Conservation (phyloP, 129 eudicot species). For the Oenanthe sinensis region DNA sequence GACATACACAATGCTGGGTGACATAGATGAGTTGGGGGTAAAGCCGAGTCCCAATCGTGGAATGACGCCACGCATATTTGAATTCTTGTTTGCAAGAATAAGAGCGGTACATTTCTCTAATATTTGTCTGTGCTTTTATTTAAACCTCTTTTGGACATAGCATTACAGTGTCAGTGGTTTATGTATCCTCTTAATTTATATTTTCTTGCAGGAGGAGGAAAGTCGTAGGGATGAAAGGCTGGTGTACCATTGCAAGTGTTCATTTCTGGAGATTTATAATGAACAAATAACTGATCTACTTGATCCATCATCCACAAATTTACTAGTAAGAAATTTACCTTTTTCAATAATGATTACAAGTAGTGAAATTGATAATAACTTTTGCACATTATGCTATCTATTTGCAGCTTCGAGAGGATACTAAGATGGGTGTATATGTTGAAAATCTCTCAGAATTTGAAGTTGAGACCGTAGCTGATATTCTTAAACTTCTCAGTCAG, state of each 20-base stretch:
- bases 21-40: slow-evolving; percentile 61
- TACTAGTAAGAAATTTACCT: slow-evolving; percentile 60
- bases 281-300: slow-evolving; percentile 96
- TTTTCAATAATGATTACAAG: background rate
- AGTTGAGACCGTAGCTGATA: slow-evolving; percentile 83
- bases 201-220: slow-evolving; percentile 68
- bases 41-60: slow-evolving; percentile 81
- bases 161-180: background rate
- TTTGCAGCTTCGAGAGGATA: slow-evolving; percentile 80
- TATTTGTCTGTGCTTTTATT: background rate
- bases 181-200: background rate
- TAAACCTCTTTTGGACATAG: background rate
- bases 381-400: slow-evolving; percentile 5
- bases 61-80: slow-evolving; percentile 96
- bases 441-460: slow-evolving; percentile 94
- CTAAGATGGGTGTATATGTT: slow-evolving; percentile 80
- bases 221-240: slow-evolving; percentile 81
- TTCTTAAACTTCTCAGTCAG: slow-evolving; percentile 74
- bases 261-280: slow-evolving; percentile 87
- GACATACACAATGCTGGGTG: slow-evolving; percentile 96
- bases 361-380: background rate
- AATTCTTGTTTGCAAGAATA: slow-evolving; percentile 86
- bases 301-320: slow-evolving; percentile 86
- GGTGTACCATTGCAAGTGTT: slow-evolving; percentile 81
- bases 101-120: slow-evolving; percentile 47